Percentiles rank a stretch among this genome's conserved stretches.
These are phyloP conservation scores for Malassezia caprae DNA, from an alignment of 1,284 basidiomycete species.

Conservation along the genomic window DNA sequence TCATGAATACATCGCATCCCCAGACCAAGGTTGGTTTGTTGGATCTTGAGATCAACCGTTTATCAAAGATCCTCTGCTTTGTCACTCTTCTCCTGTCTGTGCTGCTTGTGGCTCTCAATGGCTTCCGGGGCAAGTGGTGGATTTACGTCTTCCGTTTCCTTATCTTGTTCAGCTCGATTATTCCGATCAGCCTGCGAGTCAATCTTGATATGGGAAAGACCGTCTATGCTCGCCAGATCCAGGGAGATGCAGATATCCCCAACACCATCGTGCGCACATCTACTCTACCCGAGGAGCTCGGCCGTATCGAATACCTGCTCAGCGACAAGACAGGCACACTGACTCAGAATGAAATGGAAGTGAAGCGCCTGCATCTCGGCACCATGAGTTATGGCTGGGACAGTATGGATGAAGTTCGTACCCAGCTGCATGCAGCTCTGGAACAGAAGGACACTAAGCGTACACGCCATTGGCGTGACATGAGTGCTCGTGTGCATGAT, in stretches of 20 bases:
- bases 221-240: constrained; percentile 88
- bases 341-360: constrained; percentile 98
- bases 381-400: constrained; percentile 94
- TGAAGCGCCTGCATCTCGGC: constrained; percentile 96
- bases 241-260: constrained; percentile 83
- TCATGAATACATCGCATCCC: constrained; percentile 98
- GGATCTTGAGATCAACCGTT: constrained; percentile 85
- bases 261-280: constrained; percentile 91
- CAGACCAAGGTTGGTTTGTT: constrained; percentile 86
- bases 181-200: constrained; percentile 94
- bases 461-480: constrained; percentile 66
- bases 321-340: constrained; percentile 97
- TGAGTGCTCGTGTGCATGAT: constrained; percentile 87
- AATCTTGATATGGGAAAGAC: constrained; percentile 99
- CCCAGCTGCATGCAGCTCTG: constrained; percentile 72
- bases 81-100: constrained; percentile 87
- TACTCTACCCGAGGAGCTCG: constrained; percentile 91
- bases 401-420: constrained; percentile 93
- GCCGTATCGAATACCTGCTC: constrained; percentile 85
- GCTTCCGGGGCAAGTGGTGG: constrained; percentile 90
- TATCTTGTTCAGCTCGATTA: constrained; percentile 95
- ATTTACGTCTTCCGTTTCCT: constrained; percentile 93
- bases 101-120: constrained; percentile 84
- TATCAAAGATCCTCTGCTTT: constrained; percentile 92
- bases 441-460: constrained; percentile 9